These are phyloP conservation scores for Picochlorum costavermella DNA, from an alignment of 139 green algal species.

Conservation along the genomic window DNA sequence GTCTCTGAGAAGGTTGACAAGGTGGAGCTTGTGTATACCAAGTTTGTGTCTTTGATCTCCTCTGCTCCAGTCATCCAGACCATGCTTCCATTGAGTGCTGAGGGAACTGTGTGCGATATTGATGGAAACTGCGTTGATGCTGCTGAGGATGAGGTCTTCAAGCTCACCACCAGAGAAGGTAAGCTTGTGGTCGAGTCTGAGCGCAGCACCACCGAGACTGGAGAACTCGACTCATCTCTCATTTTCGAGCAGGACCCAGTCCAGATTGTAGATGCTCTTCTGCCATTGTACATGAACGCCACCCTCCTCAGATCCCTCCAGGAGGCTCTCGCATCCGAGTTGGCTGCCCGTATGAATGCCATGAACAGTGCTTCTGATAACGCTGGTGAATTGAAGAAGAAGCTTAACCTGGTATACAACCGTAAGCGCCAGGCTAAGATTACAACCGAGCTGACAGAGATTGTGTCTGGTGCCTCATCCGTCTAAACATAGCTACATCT, in stretches of 20 bases:
- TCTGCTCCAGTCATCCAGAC: slow-evolving; percentile 87
- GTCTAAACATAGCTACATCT: slow-evolving; percentile 2
- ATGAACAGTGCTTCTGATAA: slow-evolving; percentile 97
- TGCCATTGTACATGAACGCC: slow-evolving; percentile 98
- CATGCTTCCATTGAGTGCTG: slow-evolving; percentile 84
- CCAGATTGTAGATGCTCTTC: slow-evolving; percentile 96
- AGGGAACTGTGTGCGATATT: slow-evolving; percentile 74
- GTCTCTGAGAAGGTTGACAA: slow-evolving; percentile 92
- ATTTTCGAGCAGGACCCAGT: slow-evolving; percentile 98
- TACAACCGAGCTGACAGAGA: slow-evolving; percentile 71
- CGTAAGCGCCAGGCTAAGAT: slow-evolving; percentile 87
- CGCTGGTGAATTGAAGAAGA: slow-evolving; percentile 85
- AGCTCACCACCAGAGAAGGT: slow-evolving; percentile 82
- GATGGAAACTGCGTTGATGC: slow-evolving; percentile 95
- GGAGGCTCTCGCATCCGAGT: slow-evolving; percentile 92
- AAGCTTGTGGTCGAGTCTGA: slow-evolving; percentile 83
- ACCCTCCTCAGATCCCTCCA: slow-evolving; percentile 71
- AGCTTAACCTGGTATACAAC: slow-evolving; percentile 89
- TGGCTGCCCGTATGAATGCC: slow-evolving; percentile 98
- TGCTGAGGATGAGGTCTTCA: slow-evolving; percentile 96
- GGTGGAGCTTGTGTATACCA: slow-evolving; percentile 97
- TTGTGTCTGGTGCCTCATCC: slow-evolving; percentile 12
- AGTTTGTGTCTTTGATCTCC: slow-evolving; percentile 96
- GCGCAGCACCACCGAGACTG: slow-evolving; percentile 53
- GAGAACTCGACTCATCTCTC: slow-evolving; percentile 72